Base-by-base conservation (phyloP, 2,329 filamentous ascomycete genomes). In the Hortaea sp. region DNA sequence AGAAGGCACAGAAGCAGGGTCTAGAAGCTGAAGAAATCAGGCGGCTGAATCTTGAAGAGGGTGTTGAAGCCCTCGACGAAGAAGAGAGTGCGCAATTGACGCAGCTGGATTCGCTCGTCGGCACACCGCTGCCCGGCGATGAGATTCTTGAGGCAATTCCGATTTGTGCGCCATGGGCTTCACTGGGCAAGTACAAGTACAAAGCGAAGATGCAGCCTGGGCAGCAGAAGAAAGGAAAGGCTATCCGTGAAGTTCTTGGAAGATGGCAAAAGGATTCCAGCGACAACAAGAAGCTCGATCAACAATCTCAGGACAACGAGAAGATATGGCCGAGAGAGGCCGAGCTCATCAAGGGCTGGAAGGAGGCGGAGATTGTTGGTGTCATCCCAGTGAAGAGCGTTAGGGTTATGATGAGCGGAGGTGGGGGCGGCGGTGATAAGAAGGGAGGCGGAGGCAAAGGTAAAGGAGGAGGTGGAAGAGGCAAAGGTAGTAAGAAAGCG, bases 151-250 rank as follows among this genome's bases (percentile, higher is more conserved):
- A 76, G 39, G 78, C 77, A 0, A 73, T 82, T 42, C 77, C 79
- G 1, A 69, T 82, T 5, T 80, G 77, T 45, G 79, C 79, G 7
- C 79, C 79, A 1, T 82, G 79, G 79, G 68, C 71, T n/a, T 74
- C 79, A 0, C 63, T 82, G 45, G 68, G 73, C 67, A 78, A 77
- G 46, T 85, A 84, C 68, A 95, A 95, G 68, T 97, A 95, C 72
- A 94, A 94, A 66, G 86, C 82, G 45, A 98, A 98, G 71, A 66
- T 98, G 57, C 92, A 97, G 67, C 92, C 92, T 0, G 92, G 92
- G 0, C 69, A 81, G 0, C 76, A 83, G 53, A 98, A 97, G 74
- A 95, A 95, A 69, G 90, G 92, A 7, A 97, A 95, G 64, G 89
- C 88, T 0, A 81, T 95, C 41, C 87, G 86, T 63, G 90, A 97